Evolutionary conservation across 371 early-diverging fungal genomes (phyloP).

Genomic region (Actinomortierella ambigua): DNA sequence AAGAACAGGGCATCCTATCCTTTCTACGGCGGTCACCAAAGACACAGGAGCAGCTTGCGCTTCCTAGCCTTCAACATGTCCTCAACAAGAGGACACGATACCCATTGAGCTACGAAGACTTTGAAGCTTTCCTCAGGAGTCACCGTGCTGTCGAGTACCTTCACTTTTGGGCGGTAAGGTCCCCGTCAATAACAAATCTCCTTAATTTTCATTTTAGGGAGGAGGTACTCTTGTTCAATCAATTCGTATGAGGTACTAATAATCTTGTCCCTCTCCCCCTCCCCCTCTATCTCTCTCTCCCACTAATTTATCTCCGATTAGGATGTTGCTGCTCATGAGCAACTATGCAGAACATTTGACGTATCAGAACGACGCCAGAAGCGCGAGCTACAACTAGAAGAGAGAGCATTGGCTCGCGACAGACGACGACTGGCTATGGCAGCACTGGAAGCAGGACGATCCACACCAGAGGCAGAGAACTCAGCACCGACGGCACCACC

Average conservation of each 20-base stretch:
- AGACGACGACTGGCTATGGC: constrained; percentile 16
- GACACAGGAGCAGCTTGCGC: constrained; percentile 12
- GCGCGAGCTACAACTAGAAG: constrained; percentile 33
- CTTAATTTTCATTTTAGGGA: not conserved
- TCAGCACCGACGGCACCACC: too few relatives aligned
- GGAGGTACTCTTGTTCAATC: not conserved
- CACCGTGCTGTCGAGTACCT: constrained; percentile 41
- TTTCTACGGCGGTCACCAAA: constrained; percentile 4
- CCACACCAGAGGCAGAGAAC: constrained; percentile 19
- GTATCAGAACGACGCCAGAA: constrained; percentile 37
- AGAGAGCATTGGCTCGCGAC: constrained; percentile 33
- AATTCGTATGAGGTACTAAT: not conserved
- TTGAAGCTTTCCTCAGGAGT: constrained; percentile 36
- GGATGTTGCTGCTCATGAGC: constrained; percentile 45
- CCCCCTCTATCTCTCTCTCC: not conserved
- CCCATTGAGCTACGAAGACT: constrained; percentile 34
- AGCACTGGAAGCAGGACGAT: constrained; percentile 24
- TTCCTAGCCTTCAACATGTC: constrained; percentile 19
- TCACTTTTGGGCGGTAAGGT: constrained; percentile 43
- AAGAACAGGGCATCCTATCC: not conserved
- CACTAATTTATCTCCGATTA: not conserved
- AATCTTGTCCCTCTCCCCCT: not conserved
- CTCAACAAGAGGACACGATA: constrained; percentile 19
- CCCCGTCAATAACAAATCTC: too few relatives aligned
- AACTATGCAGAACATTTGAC: constrained; percentile 38